Evolutionary conservation across 805 yeast genomes (phyloP), one percentile per base, ranked within the genome.

Genomic region (Candida vartiovaarae): DNA sequence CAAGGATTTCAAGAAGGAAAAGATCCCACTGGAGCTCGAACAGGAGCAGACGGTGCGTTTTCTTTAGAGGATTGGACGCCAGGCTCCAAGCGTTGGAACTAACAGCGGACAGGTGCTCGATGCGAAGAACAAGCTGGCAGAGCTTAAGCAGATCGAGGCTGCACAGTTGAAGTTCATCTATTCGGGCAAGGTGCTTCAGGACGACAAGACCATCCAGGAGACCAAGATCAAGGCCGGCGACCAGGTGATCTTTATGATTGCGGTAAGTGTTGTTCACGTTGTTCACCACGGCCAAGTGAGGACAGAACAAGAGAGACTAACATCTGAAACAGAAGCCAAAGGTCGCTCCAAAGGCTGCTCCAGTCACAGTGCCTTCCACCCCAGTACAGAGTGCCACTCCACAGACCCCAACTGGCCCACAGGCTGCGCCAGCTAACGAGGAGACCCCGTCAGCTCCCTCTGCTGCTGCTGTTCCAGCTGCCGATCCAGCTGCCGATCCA

Each of bases 1-100:
- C 63, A 89, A 90, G 63, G 96, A 93, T 66, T 85, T 93, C 68
- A 90, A 93, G 68, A 93, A 91, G 68, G 89, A 87, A 61, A 84
- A 81, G 61, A 78, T 90, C 63, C 76, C 88, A 28, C 59, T 93
- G 46, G 96, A 87, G 27, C 75, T 88, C 45, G 95, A 84, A 47
- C 71, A 74, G 7, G 48, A 74, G 10, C 87, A 80, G 40, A 74
- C 87, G 2, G 91, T 85, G 59, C 53, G 78, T 7, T 35, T 10
- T 11, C 20, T 24, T 37, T 30, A 11, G 36, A 6, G 10, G 28
- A 5, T 34, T 40, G 25, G 11, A 8, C 32, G 25, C 10, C 6
- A 20, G 24, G 15, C 27, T 34, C 36, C 7, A 25, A 39, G 10
- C 36, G 8, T 28, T 20, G 8, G 29, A 15, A 27, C 32, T 27